A percentile compares a stretch with the other conserved stretches of the same genome.
phyloP scores from a whole-genome alignment of 306 rosid genomes.

The Prunus mume region DNA sequence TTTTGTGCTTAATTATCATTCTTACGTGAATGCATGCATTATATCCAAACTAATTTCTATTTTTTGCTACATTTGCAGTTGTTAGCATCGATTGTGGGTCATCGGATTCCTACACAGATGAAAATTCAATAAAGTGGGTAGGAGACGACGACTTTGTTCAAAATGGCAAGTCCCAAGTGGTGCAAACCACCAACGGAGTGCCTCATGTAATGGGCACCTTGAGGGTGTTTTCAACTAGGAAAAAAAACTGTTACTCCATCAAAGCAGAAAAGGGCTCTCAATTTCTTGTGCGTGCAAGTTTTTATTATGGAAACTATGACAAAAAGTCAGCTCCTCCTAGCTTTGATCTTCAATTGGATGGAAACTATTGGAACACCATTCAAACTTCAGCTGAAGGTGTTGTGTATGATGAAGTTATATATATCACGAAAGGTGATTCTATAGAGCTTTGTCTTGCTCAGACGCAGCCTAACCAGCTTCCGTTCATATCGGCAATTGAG shows the following conservation, averaged over 20 bases:
- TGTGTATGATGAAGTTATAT: constrained; percentile 27
- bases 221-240: constrained; percentile 37
- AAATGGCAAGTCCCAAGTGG: constrained; percentile 28
- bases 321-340: constrained; percentile 36
- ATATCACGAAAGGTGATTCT: constrained; percentile 25
- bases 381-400: constrained; percentile 8
- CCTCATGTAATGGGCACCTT: constrained; percentile 29
- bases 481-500: constrained; percentile 48
- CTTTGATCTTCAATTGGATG: constrained; percentile 47
- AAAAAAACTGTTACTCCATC: constrained; percentile 41
- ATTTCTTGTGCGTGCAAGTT: constrained; percentile 42
- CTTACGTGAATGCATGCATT: neutral
- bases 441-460: constrained; percentile 51
- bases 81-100: constrained; percentile 46
- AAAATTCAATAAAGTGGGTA: constrained; percentile 28
- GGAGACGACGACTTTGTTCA: constrained; percentile 32
- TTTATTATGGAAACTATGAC: constrained; percentile 49
- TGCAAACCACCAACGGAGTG: neutral
- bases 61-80: constrained; percentile 7
- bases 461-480: constrained; percentile 37
- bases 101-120: constrained; percentile 26
- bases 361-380: constrained; percentile 33
- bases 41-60: neutral
- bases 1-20: too few species aligned
- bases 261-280: constrained; percentile 33